Percentiles rank a stretch among this genome's conserved stretches.
These are phyloP conservation scores for Teunomyces stri DNA, from an alignment of 805 yeast genomes.

Conservation along the genomic window DNA sequence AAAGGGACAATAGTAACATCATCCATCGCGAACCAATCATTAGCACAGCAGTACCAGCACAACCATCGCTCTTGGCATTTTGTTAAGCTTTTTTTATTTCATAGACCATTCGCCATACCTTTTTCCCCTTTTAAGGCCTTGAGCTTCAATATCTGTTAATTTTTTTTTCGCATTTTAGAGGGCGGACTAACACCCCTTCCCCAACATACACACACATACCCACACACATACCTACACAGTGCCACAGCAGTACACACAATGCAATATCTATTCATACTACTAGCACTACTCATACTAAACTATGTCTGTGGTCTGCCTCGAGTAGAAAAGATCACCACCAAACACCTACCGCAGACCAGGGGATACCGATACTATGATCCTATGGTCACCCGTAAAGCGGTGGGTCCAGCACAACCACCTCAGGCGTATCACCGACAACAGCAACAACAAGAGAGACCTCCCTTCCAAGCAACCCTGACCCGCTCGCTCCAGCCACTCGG, in stretches of 20 bases:
- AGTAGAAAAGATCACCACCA: conserved; percentile 18
- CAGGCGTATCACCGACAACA: conserved; percentile 6
- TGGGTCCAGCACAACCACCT: not conserved
- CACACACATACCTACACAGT: not conserved
- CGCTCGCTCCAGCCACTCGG: conserved; percentile 31
- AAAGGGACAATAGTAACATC: not conserved
- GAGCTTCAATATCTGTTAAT: not conserved
- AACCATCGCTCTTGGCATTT: not conserved
- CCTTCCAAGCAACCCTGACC: not conserved
- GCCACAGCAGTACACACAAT: not conserved
- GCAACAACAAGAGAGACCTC: not conserved
- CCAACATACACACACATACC: not conserved
- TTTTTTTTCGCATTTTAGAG: not conserved
- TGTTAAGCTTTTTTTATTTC: not conserved
- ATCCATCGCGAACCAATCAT: not conserved
- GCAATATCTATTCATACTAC: not conserved
- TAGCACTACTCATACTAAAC: conserved; percentile 3
- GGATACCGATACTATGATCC: conserved; percentile 1
- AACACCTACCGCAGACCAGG: conserved; percentile 4
- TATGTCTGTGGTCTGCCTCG: conserved; percentile 16
- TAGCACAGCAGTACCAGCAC: not conserved
- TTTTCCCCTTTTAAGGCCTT: not conserved
- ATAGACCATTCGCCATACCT: not conserved
- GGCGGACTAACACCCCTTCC: not conserved
- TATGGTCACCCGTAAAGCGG: conserved; percentile 1